A percentile compares a stretch with the other conserved stretches of the same genome.
These are phyloP conservation scores for Verticillium nonalfalfae DNA, from an alignment of 2,329 filamentous ascomycete genomes.

Conservation along the genomic window DNA sequence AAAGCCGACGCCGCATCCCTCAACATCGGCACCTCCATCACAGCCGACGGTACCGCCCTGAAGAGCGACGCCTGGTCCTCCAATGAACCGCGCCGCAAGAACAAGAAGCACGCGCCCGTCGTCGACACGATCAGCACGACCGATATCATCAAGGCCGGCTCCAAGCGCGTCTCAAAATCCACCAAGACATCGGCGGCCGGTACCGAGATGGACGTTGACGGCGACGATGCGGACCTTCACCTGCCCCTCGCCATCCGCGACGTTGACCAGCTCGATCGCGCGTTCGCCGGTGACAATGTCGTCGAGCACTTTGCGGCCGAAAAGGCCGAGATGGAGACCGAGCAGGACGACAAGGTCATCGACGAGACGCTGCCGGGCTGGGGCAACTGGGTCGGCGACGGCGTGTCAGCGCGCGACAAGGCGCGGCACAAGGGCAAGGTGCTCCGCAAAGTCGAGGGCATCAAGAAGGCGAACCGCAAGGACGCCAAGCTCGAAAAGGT, in stretches of 20 bases:
- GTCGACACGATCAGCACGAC: slow-evolving; percentile 33
- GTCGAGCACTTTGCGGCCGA: slow-evolving; percentile 74
- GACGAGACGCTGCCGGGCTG: slow-evolving; percentile 89
- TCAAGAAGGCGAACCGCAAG: slow-evolving; percentile 70
- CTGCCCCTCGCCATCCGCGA: slow-evolving; percentile 54
- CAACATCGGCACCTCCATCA: slow-evolving; percentile 14
- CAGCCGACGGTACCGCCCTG: slow-evolving; percentile 14
- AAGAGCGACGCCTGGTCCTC: slow-evolving; percentile 36
- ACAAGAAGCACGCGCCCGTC: slow-evolving; percentile 23
- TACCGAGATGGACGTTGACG: slow-evolving; percentile 27
- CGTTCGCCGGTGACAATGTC: slow-evolving; percentile 85
- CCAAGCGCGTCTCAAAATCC: slow-evolving; percentile 17
- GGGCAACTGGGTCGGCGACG: slow-evolving; percentile 86
- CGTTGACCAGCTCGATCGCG: slow-evolving; percentile 67
- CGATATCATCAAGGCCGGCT: slow-evolving; percentile 19
- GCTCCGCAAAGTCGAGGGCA: slow-evolving; percentile 61
- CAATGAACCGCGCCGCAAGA: slow-evolving; percentile 28
- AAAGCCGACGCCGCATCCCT: slow-evolving; percentile 14
- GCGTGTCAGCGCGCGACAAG: slow-evolving; percentile 65
- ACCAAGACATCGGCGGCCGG: slow-evolving; percentile 12
- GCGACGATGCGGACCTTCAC: slow-evolving; percentile 34
- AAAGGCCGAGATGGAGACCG: slow-evolving; percentile 63
- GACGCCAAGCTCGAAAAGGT: slow-evolving; percentile 78
- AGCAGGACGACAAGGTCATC: slow-evolving; percentile 76
- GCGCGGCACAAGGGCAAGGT: slow-evolving; percentile 57